phyloP scores from a whole-genome alignment of 306 rosid genomes.

The Pachyrhizus erosus region DNA sequence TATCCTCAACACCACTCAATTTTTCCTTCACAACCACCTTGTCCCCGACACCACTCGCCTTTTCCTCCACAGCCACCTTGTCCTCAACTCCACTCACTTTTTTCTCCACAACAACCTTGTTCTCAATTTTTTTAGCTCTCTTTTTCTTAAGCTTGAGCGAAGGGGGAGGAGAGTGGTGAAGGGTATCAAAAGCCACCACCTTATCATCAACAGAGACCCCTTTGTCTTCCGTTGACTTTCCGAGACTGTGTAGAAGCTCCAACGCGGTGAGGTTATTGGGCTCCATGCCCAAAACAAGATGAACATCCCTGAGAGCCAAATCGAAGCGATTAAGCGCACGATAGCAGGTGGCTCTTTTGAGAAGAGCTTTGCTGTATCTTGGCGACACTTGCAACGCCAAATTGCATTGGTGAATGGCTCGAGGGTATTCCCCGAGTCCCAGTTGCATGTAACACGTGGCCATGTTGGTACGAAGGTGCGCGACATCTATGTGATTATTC shows the following conservation, averaged over 20 bases:
- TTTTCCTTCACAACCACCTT: background rate
- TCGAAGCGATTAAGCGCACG: conserved; percentile 21
- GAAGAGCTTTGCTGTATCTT: background rate
- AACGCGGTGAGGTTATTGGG: conserved; percentile 7
- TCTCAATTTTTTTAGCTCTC: background rate
- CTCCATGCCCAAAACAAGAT: background rate
- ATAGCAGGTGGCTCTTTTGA: conserved; percentile 20
- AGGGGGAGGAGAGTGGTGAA: background rate
- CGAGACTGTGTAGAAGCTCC: background rate
- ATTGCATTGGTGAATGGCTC: conserved; percentile 23
- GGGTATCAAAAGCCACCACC: background rate
- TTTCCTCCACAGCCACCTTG: background rate
- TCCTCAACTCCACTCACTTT: background rate
- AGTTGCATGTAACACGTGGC: conserved; percentile 21
- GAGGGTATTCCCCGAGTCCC: conserved; percentile 21
- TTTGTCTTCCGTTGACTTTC: background rate
- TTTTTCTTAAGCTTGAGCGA: background rate
- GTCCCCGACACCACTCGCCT: background rate
- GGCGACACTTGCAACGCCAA: conserved; percentile 4
- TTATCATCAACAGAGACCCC: conserved; percentile 10
- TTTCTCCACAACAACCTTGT: background rate
- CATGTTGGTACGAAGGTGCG: conserved; percentile 19
- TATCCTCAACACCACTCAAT: background rate
- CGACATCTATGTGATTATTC: conserved; percentile 7
- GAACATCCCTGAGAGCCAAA: conserved; percentile 2